Percentiles rank a stretch among this genome's conserved stretches.
These are phyloP conservation scores for Tephrocybe sp. DNA, from an alignment of 768 basidiomycete species.

Conservation along the genomic window DNA sequence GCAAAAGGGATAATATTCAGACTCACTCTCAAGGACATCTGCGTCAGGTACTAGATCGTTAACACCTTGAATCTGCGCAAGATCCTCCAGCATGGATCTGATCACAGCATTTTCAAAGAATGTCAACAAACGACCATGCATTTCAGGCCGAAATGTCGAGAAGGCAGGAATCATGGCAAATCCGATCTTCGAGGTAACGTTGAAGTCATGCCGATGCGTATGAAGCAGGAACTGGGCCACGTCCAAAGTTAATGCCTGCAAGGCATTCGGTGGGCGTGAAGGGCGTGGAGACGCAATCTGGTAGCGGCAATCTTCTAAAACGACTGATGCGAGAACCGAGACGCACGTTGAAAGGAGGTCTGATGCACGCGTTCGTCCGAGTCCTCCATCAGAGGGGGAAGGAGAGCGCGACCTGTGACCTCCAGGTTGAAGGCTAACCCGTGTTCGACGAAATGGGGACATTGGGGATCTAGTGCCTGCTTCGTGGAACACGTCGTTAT, in stretches of 20 bases:
- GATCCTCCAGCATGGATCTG: constrained; percentile 47
- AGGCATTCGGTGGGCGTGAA: constrained; percentile 64
- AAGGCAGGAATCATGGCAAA: constrained; percentile 76
- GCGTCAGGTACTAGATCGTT: constrained; percentile 4
- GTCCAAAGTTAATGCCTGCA: constrained; percentile 73
- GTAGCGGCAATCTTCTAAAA: constrained; percentile 73
- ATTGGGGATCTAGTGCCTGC: constrained; percentile 24
- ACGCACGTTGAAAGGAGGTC: constrained; percentile 60
- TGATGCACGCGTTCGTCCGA: constrained; percentile 34
- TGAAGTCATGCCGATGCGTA: constrained; percentile 47
- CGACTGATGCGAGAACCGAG: constrained; percentile 56
- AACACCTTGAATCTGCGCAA: constrained; percentile 34
- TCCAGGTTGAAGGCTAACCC: constrained; percentile 38
- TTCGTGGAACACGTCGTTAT: constrained; percentile 16
- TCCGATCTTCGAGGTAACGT: constrained; percentile 55
- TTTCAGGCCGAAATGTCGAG: constrained; percentile 57
- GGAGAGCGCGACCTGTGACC: constrained; percentile 51
- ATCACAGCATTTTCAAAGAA: constrained; percentile 70
- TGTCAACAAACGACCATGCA: constrained; percentile 58
- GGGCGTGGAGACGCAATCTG: constrained; percentile 57
- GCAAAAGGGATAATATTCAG: background rate
- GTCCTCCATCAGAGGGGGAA: constrained; percentile 45
- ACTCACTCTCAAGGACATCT: constrained; percentile 13
- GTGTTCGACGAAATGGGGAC: constrained; percentile 44
- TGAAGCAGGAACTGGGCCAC: constrained; percentile 66